phyloP scores from a whole-genome alignment of 2,329 filamentous ascomycete species.

The Fusarium anthophilum region DNA sequence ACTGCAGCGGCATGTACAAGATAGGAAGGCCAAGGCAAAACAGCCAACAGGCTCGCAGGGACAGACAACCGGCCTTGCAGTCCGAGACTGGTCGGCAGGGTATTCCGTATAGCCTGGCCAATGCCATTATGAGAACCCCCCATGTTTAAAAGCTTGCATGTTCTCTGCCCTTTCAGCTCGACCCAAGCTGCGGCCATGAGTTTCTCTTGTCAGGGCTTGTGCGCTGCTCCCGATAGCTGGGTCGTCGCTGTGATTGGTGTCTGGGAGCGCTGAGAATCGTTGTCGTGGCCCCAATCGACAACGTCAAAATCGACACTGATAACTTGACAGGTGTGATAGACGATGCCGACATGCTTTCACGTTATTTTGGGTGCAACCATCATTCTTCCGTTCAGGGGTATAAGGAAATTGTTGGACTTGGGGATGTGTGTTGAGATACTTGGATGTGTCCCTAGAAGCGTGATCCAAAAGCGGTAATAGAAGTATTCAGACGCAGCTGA shows the following conservation, averaged over 20 bases:
- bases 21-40: constrained; percentile 21
- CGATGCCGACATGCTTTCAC: constrained; percentile 13
- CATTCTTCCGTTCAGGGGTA: neutral
- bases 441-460: constrained; percentile 1
- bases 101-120: constrained; percentile 2
- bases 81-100: constrained; percentile 25
- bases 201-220: constrained; percentile 9
- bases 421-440: constrained; percentile 9
- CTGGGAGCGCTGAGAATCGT: constrained; percentile 29
- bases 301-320: constrained; percentile 10
- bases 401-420: neutral
- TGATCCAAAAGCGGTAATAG: neutral
- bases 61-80: constrained; percentile 10
- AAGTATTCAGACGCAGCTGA: neutral
- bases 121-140: neutral
- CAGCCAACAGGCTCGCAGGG: constrained; percentile 20
- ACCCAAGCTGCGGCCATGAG: constrained; percentile 12
- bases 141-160: constrained; percentile 10
- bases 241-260: constrained; percentile 32
- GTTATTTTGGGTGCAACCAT: constrained; percentile 1
- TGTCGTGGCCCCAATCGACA: constrained; percentile 43
- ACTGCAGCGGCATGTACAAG: neutral
- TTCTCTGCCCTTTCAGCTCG: constrained; percentile 21
- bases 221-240: constrained; percentile 12
- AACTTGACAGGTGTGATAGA: constrained; percentile 31